These are phyloP conservation scores for Quercus berberidifolia DNA, from an alignment of 306 rosid genomes.

Conservation along the genomic window DNA sequence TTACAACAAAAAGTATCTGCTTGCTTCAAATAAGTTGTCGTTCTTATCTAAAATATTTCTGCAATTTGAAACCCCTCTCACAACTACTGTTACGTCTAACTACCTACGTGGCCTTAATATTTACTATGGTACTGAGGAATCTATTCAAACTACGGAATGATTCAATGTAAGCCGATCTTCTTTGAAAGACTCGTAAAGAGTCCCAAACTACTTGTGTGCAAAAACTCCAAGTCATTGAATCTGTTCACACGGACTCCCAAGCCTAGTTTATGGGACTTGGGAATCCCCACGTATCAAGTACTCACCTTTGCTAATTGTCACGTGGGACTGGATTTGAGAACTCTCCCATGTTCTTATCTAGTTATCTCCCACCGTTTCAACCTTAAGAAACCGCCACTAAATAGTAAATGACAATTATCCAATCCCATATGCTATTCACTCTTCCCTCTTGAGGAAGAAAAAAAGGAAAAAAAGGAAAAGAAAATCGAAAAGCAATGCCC, in stretches of 20 bases:
- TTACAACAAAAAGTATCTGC: too few species aligned
- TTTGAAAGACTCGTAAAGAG: neutral
- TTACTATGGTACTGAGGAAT: neutral
- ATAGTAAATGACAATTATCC: conserved; percentile 19
- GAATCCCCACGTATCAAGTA: conserved; percentile 33
- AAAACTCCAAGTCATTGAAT: conserved; percentile 7
- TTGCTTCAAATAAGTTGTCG: too few species aligned
- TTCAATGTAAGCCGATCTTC: neutral
- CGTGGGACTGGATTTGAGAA: conserved; percentile 23
- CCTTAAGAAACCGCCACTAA: conserved; percentile 35
- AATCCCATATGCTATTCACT: conserved; percentile 2
- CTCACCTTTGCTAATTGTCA: conserved; percentile 18
- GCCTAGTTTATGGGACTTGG: conserved; percentile 2
- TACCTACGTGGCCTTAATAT: too few species aligned
- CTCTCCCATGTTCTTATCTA: conserved; percentile 36
- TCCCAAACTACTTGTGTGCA: too few species aligned
- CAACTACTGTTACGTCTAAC: too few species aligned
- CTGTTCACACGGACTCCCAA: conserved; percentile 9
- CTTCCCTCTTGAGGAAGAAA: conserved; percentile 8
- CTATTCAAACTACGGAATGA: neutral
- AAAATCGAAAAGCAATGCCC: neutral
- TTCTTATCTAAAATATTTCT: too few species aligned
- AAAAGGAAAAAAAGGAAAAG: neutral
- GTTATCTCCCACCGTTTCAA: conserved; percentile 36
- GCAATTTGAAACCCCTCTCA: too few species aligned